Conservation (phyloP, 1,284 basidiomycete genomes). For the Malassezia dermatis region DNA sequence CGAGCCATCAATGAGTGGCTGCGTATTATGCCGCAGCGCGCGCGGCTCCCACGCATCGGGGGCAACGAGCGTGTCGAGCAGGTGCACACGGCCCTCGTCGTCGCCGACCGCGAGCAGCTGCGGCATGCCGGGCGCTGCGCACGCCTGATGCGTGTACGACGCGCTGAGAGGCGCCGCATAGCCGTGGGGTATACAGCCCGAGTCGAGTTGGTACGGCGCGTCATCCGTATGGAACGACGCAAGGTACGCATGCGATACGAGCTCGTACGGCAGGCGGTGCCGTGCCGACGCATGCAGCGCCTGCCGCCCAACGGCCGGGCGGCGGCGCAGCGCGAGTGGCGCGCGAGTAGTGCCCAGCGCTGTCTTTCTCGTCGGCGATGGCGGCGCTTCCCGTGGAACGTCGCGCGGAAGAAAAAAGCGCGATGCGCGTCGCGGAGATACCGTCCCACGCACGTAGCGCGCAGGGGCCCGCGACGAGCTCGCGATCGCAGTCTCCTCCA, state of each 20-base stretch:
- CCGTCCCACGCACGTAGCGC: slow-evolving; percentile 12
- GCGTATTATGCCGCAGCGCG: slow-evolving; percentile 6
- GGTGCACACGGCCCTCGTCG: slow-evolving; percentile 38
- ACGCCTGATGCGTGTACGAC: slow-evolving; percentile 29
- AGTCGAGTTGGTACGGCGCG: slow-evolving; percentile 20
- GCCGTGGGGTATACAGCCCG: slow-evolving; percentile 12
- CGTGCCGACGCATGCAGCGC: not conserved
- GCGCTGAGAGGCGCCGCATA: slow-evolving; percentile 25
- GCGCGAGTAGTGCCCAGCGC: not conserved
- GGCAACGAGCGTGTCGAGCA: slow-evolving; percentile 28
- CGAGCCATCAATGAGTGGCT: slow-evolving; percentile 18
- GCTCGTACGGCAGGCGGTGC: not conserved
- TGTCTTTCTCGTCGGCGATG: slow-evolving; percentile 2
- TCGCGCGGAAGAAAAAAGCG: slow-evolving; percentile 14
- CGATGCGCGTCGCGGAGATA: slow-evolving; percentile 16
- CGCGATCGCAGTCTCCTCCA: not conserved
- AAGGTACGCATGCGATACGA: not conserved
- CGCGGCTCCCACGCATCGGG: slow-evolving; percentile 14
- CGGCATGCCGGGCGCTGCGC: slow-evolving; percentile 21
- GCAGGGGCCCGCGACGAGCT: too few relatives aligned
- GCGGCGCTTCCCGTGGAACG: not conserved
- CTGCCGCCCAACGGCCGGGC: not conserved
- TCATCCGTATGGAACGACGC: not conserved
- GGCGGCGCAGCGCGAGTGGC: not conserved
- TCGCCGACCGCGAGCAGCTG: slow-evolving; percentile 44